phyloP scores from a whole-genome alignment of 2,329 filamentous ascomycete species.

The Fusarium coicis region DNA sequence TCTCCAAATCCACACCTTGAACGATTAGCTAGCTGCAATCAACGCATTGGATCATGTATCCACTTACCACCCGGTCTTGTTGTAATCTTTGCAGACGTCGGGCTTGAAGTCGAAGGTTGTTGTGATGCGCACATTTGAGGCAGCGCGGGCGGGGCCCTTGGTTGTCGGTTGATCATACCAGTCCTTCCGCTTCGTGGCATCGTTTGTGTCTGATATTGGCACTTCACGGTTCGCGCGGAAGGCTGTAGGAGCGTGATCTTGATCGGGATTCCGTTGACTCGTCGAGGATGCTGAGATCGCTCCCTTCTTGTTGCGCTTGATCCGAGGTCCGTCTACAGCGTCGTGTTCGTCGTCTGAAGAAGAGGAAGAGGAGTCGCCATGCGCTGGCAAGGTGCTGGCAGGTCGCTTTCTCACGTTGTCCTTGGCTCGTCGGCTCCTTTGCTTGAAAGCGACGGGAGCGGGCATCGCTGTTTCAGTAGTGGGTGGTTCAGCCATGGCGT shows the following conservation, averaged over 20 bases:
- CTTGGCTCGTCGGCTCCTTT: background rate
- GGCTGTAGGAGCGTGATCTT: background rate
- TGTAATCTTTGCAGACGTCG: constrained; percentile 90
- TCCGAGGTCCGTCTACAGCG: background rate
- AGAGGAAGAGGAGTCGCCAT: background rate
- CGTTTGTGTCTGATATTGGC: background rate
- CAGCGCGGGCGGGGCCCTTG: constrained; percentile 87
- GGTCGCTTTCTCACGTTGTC: background rate
- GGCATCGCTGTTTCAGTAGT: background rate
- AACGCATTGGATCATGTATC: too few relatives aligned
- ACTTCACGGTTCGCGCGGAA: background rate
- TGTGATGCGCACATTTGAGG: constrained; percentile 89
- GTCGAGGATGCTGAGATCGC: background rate
- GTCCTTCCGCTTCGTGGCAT: background rate
- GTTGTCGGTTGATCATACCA: background rate
- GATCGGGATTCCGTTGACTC: background rate
- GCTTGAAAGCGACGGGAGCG: background rate
- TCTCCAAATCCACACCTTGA: constrained; percentile 46
- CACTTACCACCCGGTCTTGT: constrained; percentile 68
- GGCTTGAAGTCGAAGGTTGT: constrained; percentile 91
- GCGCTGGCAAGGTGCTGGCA: background rate
- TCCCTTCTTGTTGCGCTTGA: background rate
- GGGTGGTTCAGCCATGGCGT: background rate
- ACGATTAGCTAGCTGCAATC: too few relatives aligned
- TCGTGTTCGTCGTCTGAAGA: background rate